Evolutionary conservation across 805 yeast genomes (phyloP).

Genomic region (Ogataea minuta): DNA sequence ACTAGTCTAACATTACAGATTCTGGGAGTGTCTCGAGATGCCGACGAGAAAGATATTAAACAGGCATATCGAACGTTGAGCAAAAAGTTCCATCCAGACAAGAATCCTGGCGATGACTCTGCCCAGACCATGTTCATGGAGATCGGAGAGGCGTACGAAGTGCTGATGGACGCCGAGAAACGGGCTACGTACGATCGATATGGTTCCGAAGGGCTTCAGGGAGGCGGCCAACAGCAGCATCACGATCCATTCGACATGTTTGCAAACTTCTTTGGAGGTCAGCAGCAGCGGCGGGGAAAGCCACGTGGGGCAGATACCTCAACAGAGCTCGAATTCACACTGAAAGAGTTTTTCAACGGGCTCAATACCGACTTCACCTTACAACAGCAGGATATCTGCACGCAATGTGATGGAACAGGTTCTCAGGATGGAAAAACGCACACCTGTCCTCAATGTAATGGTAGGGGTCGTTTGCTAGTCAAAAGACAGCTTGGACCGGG

Average conservation of each 20-base stretch:
- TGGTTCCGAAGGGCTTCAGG: conserved; percentile 73
- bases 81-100: conserved; percentile 92
- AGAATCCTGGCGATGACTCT: conserved; percentile 76
- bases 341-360: conserved; percentile 75
- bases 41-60: conserved; percentile 79
- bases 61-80: conserved; percentile 79
- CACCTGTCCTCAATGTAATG: conserved; percentile 67
- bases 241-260: conserved; percentile 55
- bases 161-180: conserved; percentile 69
- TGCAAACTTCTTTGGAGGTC: conserved; percentile 53
- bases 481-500: conserved; percentile 83
- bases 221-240: conserved; percentile 43
- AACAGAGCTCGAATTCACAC: conserved; percentile 52
- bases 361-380: conserved; percentile 55
- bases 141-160: conserved; percentile 91
- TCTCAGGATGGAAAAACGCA: conserved; percentile 73
- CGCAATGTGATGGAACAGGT: conserved; percentile 79
- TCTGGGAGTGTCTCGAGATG: conserved; percentile 66
- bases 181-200: conserved; percentile 65
- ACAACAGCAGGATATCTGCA: conserved; percentile 73
- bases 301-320: conserved; percentile 59
- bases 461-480: conserved; percentile 66
- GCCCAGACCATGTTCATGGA: conserved; percentile 88
- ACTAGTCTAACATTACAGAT: conserved; percentile 33
- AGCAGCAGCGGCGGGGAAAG: conserved; percentile 38